Base-by-base conservation (phyloP, 495 filamentous ascomycete genomes). In the Cercophora sp. region DNA sequence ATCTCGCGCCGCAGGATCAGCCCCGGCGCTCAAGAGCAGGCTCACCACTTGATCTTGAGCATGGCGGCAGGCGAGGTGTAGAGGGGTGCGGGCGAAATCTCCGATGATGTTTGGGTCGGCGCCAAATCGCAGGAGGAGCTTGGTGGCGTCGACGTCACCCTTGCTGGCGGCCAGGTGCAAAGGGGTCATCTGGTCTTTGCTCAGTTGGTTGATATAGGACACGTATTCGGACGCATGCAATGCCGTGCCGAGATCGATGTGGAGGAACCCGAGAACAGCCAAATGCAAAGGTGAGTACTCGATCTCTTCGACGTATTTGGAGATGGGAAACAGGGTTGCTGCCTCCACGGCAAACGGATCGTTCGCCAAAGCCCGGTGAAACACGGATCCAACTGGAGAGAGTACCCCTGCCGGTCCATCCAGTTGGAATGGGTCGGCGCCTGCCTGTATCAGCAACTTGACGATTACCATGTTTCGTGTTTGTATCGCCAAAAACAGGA, bases 381-480 rank as follows among this genome's bases (percentile, higher is more conserved):
- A 40, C n/a, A 37, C 42, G 8, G 20, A 0, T n/a, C 9, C 22
- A 1, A 40, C 20, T 1, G 42, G 29, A 13, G 50, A 16, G 18
- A 8, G 8, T 18, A 16, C 15, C 8, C n/a, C 4, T 5, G 29
- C 26, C 5, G 37, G 15, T 3, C 8, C 23, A n/a, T 15, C 23
- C 13, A 16, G 8, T 13, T 44, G 39, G n/a, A 26, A 46, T 5
- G 51, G 51, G 35, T 54, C 51, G 2, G 51, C 41, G 6, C 51
- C 51, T 15, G 51, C 51, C 23, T 54, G 51, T 1, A 54, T 20
- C 1, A 54, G 51, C 1, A 54, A n/a, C 31, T 47, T 44, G 40
- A 39, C 31, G 0, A 35, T 37, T 1, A 34, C 50, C 2, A 23
- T 15, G 20, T 52, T 36, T 6, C 19, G 8, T 2, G 9, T 24